These are phyloP conservation scores for Hymenoscyphus fructigenus DNA, from an alignment of 2,329 filamentous ascomycete genomes.

Conservation along the genomic window DNA sequence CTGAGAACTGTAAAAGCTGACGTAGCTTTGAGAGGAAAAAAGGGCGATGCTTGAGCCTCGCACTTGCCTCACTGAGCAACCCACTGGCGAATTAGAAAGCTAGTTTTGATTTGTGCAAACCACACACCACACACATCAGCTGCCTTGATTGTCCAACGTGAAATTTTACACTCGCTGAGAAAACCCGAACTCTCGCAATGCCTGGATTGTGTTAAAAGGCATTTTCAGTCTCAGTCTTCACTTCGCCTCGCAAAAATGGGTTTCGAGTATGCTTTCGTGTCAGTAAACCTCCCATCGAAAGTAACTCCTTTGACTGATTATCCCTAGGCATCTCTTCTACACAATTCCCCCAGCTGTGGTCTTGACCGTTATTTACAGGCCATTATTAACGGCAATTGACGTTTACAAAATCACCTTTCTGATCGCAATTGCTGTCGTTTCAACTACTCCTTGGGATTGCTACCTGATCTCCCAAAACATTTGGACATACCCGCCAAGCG, in stretches of 20 bases:
- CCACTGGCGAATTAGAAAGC: not conserved
- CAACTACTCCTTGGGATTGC: constrained; percentile 75
- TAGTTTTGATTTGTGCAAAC: not conserved
- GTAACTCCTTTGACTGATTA: constrained; percentile 11
- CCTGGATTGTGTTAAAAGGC: not conserved
- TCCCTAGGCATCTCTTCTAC: constrained; percentile 57
- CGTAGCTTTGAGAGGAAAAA: not conserved
- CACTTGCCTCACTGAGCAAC: no score
- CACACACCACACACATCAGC: not conserved
- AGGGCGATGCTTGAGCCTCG: not conserved
- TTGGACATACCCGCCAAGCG: constrained; percentile 69
- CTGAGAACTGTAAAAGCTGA: not conserved
- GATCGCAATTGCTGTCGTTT: constrained; percentile 60
- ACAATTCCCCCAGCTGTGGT: constrained; percentile 62
- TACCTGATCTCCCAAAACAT: constrained; percentile 67
- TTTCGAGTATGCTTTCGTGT: constrained; percentile 63
- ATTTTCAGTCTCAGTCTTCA: not conserved
- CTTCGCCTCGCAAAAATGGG: constrained; percentile 45
- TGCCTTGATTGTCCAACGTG: not conserved
- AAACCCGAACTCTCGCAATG: not conserved
- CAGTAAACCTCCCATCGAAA: constrained; percentile 36
- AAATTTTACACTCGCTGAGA: not conserved
- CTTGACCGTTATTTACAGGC: constrained; percentile 58
- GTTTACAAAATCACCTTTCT: constrained; percentile 61
- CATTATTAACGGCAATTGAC: constrained; percentile 61